Conservation (phyloP, 176 grass and related monocot genomes). For the Hordeum vulgare region MorexV3_pseudomolecules_assembly NC_058520.1:68945246-68945745, state of each 20-base stretch:
- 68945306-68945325: neutral
- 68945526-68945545: neutral
- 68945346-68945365: too few relatives aligned
- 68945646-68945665: neutral
- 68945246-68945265: neutral
- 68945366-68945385: too few relatives aligned
- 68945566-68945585: neutral
- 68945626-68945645: neutral
- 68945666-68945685: neutral
- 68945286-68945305: neutral
- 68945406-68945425: neutral
- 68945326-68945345: too few relatives aligned
- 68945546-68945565: neutral
- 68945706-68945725: neutral
- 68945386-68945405: too few relatives aligned
- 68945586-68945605: neutral
- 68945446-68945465: neutral
- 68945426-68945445: neutral
- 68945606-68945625: neutral
- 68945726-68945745: neutral
- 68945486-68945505: neutral
- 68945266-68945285: neutral
- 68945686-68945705: neutral
- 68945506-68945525: neutral
- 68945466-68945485: neutral